Percentiles rank a stretch among this genome's conserved stretches.
Conservation (phyloP, 805 yeast species). For the Ogataea methylovora region DNA sequence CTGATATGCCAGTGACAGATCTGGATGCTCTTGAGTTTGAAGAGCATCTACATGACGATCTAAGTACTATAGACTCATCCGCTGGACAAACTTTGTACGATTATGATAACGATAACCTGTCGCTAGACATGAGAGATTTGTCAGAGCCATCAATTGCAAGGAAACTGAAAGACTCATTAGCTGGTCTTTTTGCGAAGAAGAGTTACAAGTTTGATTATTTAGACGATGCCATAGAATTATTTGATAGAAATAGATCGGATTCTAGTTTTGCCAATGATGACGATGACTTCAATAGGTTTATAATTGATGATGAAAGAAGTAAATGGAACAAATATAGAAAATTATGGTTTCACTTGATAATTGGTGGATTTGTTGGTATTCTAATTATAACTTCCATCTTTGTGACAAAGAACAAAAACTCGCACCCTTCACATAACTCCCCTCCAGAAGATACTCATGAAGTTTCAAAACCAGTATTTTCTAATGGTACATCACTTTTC, state of each 20-base stretch:
- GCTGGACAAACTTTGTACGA: no score
- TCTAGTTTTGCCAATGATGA: conserved; percentile 8
- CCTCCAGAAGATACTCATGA: neutral
- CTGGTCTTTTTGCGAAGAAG: conserved; percentile 1
- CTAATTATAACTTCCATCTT: conserved; percentile 4
- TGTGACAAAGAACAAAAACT: conserved; percentile 1
- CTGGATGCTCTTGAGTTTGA: conserved; percentile 34
- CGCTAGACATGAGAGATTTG: conserved; percentile 8
- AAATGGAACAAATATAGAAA: conserved; percentile 5
- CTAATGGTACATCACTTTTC: conserved; percentile 63
- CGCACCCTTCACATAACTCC: neutral
- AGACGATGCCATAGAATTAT: conserved; percentile 6
- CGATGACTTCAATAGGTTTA: neutral
- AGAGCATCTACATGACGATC: conserved; percentile 19
- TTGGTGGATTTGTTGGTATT: conserved; percentile 3
- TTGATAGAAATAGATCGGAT: conserved; percentile 10
- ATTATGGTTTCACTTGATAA: conserved; percentile 4
- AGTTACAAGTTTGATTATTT: neutral
- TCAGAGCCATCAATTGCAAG: neutral
- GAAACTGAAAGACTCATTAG: neutral
- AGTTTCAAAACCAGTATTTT: conserved; percentile 17
- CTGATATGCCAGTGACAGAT: conserved; percentile 50
- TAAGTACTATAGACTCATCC: no score
- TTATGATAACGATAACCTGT: conserved; percentile 9
- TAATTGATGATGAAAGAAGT: conserved; percentile 3